Base-by-base conservation (phyloP, 2,329 filamentous ascomycete species). In the Aspergillus tamarii region DNA sequence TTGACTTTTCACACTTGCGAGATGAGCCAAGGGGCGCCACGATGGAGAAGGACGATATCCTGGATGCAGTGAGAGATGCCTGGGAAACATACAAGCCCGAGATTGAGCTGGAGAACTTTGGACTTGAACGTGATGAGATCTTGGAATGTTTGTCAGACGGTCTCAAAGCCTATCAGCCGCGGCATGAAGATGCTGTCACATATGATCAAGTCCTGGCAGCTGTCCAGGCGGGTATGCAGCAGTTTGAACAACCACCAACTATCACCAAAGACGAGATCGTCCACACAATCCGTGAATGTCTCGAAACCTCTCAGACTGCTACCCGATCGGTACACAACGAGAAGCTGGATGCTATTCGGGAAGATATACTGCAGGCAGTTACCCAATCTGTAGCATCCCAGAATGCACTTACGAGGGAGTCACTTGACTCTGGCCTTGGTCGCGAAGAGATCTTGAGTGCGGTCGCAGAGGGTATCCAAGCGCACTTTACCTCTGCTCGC, bases 81-180 rank as follows among this genome's bases (percentile, higher is more conserved):
- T 96, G 93, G 88, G 94, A 97, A 74, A 92, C 89, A 60, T 96
- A 96, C 80, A 96, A 96, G 78, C 94, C 94, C 1, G 93, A 97
- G 71, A 93, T 97, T 57, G 90, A 96, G 70, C 85, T 96, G 5
- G 91, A 97, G 70, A 93, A 96, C 71, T 91, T 96, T 66, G 94
- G 94, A 2, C 83, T 98, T 1, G 94, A 97, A 76, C 87, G 93
- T 6, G 93, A 97, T 14, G 94, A 98, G 73, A 91, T 98, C 55
- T 83, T 98, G 16, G 88, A 91, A 45, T 96, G 93, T 68, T 84
- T 98, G 30, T 89, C 91, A 69, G 91, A 97, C 80, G 94, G 94
- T 0, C 85, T 98, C 0, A 88, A 91, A 68, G 88, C 93, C 54
- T 93, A 95, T 73, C 81, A 79, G 64, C 82, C 82, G 34, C 74